These are phyloP conservation scores for Capillidium heterosporum DNA, from an alignment of 371 early-diverging fungal genomes.

Conservation along the genomic window DNA sequence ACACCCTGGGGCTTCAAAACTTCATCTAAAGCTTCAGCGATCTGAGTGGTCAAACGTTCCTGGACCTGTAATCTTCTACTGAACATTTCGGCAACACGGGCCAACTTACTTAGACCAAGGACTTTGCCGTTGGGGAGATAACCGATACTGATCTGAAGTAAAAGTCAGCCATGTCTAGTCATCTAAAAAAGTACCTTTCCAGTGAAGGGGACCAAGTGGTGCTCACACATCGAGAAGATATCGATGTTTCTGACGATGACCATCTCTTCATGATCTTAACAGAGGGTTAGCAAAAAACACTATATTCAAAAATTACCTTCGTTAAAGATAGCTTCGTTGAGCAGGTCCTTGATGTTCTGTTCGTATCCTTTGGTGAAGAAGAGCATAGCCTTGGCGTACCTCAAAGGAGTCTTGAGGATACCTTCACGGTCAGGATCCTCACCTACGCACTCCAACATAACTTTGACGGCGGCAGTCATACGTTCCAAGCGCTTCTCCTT, in stretches of 20 bases:
- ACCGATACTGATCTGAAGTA: slow-evolving; percentile 61
- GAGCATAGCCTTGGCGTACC: slow-evolving; percentile 94
- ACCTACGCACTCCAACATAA: slow-evolving; percentile 80
- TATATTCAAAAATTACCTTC: slow-evolving; percentile 38
- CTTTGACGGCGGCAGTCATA: slow-evolving; percentile 69
- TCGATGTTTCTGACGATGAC: slow-evolving; percentile 91
- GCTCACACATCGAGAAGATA: slow-evolving; percentile 94
- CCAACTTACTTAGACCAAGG: slow-evolving; percentile 90
- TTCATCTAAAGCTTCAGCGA: slow-evolving; percentile 78
- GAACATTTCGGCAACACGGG: slow-evolving; percentile 95
- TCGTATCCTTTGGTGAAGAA: slow-evolving; percentile 96
- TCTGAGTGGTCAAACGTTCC: slow-evolving; percentile 94
- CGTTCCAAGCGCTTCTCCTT: slow-evolving; percentile 43
- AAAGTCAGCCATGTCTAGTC: background rate
- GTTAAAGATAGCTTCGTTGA: slow-evolving; percentile 88
- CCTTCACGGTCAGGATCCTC: slow-evolving; percentile 93
- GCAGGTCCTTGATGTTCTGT: slow-evolving; percentile 52
- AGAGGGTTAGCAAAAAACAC: slow-evolving; percentile 19
- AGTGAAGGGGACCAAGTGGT: slow-evolving; percentile 94
- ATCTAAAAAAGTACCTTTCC: slow-evolving; percentile 47
- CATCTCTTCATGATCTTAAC: slow-evolving; percentile 90
- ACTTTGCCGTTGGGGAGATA: slow-evolving; percentile 92
- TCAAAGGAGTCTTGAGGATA: slow-evolving; percentile 85
- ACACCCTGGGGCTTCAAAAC: slow-evolving; percentile 90
- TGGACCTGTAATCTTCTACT: slow-evolving; percentile 90